phyloP scores from a whole-genome alignment of 495 filamentous ascomycete species.

The Polyplosphaeria fusca region DNA sequence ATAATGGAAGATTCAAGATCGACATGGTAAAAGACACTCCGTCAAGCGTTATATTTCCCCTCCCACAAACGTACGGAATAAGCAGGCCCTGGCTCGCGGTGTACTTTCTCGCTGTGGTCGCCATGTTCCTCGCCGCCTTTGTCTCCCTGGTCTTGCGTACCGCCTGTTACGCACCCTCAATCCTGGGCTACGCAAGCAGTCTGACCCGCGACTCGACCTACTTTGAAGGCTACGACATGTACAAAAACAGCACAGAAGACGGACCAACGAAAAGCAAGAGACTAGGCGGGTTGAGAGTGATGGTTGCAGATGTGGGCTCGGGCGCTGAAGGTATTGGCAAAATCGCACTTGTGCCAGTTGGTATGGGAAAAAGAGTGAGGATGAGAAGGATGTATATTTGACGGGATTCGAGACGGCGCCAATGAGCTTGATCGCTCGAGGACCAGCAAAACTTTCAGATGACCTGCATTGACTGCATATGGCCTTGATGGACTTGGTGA shows the following conservation, averaged over 20 bases:
- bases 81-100: neutral
- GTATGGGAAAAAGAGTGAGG: neutral
- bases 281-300: neutral
- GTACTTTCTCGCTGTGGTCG: neutral
- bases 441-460: too few relatives aligned
- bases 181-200: neutral
- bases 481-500: too few relatives aligned
- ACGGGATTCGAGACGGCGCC: neutral
- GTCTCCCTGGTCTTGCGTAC: neutral
- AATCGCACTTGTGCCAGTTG: neutral
- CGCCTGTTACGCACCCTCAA: neutral
- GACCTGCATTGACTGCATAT: too few relatives aligned
- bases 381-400: neutral
- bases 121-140: neutral
- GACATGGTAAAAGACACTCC: neutral
- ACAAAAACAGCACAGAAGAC: neutral
- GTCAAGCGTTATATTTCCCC: neutral
- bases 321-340: neutral
- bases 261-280: neutral
- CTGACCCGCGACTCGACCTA: neutral
- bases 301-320: neutral
- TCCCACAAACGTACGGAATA: neutral
- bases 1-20: neutral
- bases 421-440: too few relatives aligned
- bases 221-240: neutral